phyloP scores from a whole-genome alignment of 768 basidiomycete genomes.

The Suillus bovinus region DNA sequence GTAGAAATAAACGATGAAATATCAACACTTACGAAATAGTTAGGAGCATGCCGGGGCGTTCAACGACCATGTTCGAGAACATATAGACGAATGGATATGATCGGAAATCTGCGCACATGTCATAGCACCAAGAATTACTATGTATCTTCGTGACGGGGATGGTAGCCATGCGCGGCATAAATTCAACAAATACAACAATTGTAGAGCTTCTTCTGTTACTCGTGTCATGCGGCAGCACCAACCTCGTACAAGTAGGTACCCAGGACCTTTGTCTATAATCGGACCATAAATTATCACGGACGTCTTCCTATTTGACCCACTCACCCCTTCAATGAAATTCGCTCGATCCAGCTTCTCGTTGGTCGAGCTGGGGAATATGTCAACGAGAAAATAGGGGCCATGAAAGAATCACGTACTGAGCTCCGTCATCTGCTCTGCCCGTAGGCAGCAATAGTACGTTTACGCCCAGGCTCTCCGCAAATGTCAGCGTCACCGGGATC shows the following conservation, averaged over 20 bases:
- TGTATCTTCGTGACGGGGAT: background rate
- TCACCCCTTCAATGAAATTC: conserved; percentile 86
- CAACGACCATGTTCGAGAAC: background rate
- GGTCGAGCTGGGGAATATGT: conserved; percentile 57
- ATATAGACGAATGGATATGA: background rate
- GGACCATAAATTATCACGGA: conserved; percentile 1
- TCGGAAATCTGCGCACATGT: background rate
- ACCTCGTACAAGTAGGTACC: conserved; percentile 35
- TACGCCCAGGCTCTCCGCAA: conserved; percentile 83
- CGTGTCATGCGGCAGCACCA: conserved; percentile 20
- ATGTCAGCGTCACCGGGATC: conserved; percentile 91
- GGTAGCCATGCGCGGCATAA: background rate
- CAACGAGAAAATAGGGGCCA: background rate
- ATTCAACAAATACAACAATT: background rate
- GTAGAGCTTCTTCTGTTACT: background rate
- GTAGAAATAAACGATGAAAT: too few relatives aligned
- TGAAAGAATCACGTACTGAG: conserved; percentile 59
- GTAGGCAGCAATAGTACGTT: conserved; percentile 91
- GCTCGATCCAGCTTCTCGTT: conserved; percentile 93
- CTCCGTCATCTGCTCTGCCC: conserved; percentile 93
- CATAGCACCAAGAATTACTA: background rate
- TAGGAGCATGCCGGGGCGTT: background rate
- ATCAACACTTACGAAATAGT: too few relatives aligned
- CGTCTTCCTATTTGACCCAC: conserved; percentile 22
- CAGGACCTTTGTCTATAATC: conserved; percentile 32